Conservation (phyloP, 805 yeast genomes). For the Ogataea corticis region DNA sequence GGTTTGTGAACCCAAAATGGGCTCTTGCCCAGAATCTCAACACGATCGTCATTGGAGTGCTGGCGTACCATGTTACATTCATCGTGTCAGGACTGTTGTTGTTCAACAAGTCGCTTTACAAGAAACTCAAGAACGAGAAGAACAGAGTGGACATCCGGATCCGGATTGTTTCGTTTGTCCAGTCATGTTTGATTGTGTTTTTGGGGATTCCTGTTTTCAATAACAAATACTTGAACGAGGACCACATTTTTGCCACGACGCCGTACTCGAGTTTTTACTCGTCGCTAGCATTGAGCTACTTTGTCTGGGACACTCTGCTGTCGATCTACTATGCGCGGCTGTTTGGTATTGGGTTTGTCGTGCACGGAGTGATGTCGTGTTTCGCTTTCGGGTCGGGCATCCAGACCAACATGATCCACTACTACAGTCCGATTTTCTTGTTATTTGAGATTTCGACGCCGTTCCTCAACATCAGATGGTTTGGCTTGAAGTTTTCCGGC, state of each 20-base stretch:
- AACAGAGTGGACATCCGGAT: constrained; percentile 32
- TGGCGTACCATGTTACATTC: constrained; percentile 20
- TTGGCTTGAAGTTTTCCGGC: constrained; percentile 34
- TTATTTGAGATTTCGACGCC: constrained; percentile 40
- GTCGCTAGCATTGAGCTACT: constrained; percentile 36
- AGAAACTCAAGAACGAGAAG: constrained; percentile 18
- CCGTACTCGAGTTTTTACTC: constrained; percentile 35
- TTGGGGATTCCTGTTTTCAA: constrained; percentile 33
- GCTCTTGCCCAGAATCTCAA: constrained; percentile 21
- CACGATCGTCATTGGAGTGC: constrained; percentile 22
- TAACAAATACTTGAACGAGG: constrained; percentile 28
- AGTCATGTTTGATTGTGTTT: constrained; percentile 32
- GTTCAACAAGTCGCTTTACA: constrained; percentile 13
- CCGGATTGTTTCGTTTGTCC: constrained; percentile 36
- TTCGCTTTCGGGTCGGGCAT: constrained; percentile 31
- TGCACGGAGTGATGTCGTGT: constrained; percentile 39
- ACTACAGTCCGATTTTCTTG: constrained; percentile 37
- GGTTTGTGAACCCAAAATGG: constrained; percentile 8
- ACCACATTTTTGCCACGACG: constrained; percentile 35
- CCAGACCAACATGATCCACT: constrained; percentile 30
- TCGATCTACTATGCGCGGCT: constrained; percentile 29
- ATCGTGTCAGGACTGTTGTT: constrained; percentile 18
- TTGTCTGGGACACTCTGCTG: constrained; percentile 37
- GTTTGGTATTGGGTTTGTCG: constrained; percentile 37
- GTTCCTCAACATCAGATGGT: constrained; percentile 38